Percentiles rank a stretch among this genome's conserved stretches.
phyloP scores from a whole-genome alignment of 768 basidiomycete species.

The Pulveroboletus sp. region DNA sequence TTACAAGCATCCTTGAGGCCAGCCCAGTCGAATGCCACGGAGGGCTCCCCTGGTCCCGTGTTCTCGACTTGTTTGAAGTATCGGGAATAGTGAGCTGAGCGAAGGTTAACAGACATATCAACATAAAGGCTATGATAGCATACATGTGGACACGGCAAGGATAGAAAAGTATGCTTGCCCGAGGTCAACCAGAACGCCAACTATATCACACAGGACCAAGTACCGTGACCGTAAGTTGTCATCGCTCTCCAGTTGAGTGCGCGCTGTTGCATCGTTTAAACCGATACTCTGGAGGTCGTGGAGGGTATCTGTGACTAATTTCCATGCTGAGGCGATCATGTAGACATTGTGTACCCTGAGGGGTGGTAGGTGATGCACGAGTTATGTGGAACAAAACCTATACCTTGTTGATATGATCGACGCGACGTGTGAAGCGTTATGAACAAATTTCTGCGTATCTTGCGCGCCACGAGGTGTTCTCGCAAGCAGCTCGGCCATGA shows the following conservation, averaged over 20 bases:
- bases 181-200: constrained; percentile 53
- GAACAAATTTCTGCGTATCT: constrained; percentile 27
- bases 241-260: constrained; percentile 50
- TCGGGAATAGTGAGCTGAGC: constrained; percentile 61
- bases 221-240: constrained; percentile 50
- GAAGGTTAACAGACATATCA: constrained; percentile 2
- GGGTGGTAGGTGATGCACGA: constrained; percentile 2
- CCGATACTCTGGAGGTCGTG: constrained; percentile 51
- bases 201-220: constrained; percentile 60
- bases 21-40: constrained; percentile 62
- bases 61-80: constrained; percentile 55
- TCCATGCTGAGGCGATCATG: constrained; percentile 82
- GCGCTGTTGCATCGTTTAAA: constrained; percentile 48
- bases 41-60: constrained; percentile 40
- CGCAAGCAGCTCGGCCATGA: constrained; percentile 53
- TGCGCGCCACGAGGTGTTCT: constrained; percentile 35
- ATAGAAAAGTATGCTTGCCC: constrained; percentile 63
- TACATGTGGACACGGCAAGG: constrained; percentile 68
- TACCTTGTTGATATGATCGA: constrained; percentile 58
- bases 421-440: constrained; percentile 50
- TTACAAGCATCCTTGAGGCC: constrained; percentile 58
- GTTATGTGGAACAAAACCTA: constrained; percentile 5
- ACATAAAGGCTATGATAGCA: constrained; percentile 20
- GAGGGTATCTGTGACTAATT: constrained; percentile 57
- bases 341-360: constrained; percentile 76